phyloP scores from a whole-genome alignment of 2,329 filamentous ascomycete genomes.

The Fusarium fracticaudum region DNA sequence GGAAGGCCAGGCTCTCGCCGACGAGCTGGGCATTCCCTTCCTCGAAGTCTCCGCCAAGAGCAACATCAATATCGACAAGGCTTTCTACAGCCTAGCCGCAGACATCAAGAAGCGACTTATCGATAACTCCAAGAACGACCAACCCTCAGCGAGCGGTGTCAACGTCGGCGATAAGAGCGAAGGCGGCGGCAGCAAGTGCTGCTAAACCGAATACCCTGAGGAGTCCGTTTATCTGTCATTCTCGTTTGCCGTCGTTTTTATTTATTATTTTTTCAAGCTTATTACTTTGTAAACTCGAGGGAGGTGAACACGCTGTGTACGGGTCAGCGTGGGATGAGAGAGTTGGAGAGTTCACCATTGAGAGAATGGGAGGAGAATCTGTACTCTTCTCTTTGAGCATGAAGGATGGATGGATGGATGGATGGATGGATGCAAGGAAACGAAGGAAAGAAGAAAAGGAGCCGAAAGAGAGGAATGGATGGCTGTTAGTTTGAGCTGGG shows the following conservation, averaged over 20 bases:
- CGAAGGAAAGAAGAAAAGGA: constrained; percentile 22
- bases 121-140: constrained; percentile 85
- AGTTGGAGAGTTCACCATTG: constrained; percentile 28
- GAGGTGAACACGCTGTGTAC: constrained; percentile 19
- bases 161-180: constrained; percentile 73
- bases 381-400: background rate
- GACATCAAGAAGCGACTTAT: constrained; percentile 99
- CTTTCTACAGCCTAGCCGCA: constrained; percentile 92
- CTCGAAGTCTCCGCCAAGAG: constrained; percentile 98
- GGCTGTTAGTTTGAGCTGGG: constrained; percentile 27
- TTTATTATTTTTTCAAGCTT: constrained; percentile 38
- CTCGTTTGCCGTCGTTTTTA: constrained; percentile 35
- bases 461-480: constrained; percentile 27
- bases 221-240: constrained; percentile 33
- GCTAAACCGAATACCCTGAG: constrained; percentile 59
- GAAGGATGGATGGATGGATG: background rate
- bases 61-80: constrained; percentile 99
- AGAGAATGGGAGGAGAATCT: constrained; percentile 20
- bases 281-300: constrained; percentile 38
- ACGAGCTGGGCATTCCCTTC: constrained; percentile 97
- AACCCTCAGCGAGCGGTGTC: constrained; percentile 66
- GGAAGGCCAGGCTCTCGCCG: constrained; percentile 89
- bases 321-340: constrained; percentile 25
- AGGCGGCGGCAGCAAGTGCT: constrained; percentile 76
- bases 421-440: constrained; percentile 6